A percentile compares a stretch with the other conserved stretches of the same genome.
These are phyloP conservation scores for Achaetomium macrosporum DNA, from an alignment of 2,329 filamentous ascomycete species.

Conservation along the genomic window DNA sequence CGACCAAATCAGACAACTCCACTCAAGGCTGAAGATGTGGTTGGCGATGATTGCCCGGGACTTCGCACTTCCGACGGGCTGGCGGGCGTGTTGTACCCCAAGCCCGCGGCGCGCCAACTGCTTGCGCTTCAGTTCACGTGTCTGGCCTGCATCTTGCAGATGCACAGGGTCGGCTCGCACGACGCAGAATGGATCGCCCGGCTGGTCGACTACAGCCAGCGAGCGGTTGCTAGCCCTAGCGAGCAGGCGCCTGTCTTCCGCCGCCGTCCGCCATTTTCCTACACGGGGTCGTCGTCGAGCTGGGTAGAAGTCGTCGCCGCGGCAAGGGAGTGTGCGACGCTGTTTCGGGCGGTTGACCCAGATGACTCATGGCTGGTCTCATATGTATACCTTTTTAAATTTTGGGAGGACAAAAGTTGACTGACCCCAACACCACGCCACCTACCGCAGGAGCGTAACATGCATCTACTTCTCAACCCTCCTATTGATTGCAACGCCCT, in stretches of 20 bases:
- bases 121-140: not conserved
- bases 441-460: not conserved
- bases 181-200: not conserved
- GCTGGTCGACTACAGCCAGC: not conserved
- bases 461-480: not conserved
- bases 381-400: not conserved
- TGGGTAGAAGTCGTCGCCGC: not conserved
- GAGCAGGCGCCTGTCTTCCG: too few relatives aligned
- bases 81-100: not conserved
- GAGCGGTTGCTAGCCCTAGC: not conserved
- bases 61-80: too few relatives aligned
- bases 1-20: not conserved
- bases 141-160: not conserved
- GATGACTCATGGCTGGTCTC: not conserved
- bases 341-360: not conserved
- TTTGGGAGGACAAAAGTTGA: too few relatives aligned
- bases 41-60: not conserved
- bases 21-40: not conserved
- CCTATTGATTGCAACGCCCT: not conserved
- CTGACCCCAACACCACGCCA: too few relatives aligned
- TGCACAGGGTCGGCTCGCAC: not conserved
- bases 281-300: not conserved
- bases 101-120: not conserved
- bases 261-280: too few relatives aligned
- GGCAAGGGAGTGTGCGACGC: not conserved